phyloP scores from a whole-genome alignment of 2,329 filamentous ascomycete genomes.

The Daldinia sp. region DNA sequence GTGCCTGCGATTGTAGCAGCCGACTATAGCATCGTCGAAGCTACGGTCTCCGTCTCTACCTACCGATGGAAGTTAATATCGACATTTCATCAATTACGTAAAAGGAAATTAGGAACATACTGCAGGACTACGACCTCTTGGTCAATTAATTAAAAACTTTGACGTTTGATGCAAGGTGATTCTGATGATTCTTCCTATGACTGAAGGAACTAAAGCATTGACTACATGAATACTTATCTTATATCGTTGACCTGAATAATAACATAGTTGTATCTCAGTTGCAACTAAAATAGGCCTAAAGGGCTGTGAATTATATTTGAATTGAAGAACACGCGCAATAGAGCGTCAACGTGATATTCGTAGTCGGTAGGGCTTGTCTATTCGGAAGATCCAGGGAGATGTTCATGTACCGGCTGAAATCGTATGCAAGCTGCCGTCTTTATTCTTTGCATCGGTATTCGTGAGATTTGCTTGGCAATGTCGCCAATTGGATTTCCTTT shows the following conservation, averaged over 20 bases:
- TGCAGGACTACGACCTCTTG: not conserved
- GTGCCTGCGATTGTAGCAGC: slow-evolving; percentile 36
- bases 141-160: not conserved
- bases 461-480: not conserved
- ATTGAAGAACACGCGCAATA: not conserved
- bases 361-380: not conserved
- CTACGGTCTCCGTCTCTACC: slow-evolving; percentile 14
- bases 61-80: slow-evolving; percentile 32
- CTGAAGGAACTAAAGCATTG: not conserved
- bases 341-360: not conserved
- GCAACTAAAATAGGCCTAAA: not conserved
- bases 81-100: slow-evolving; percentile 35
- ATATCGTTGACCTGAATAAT: not conserved
- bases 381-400: not conserved
- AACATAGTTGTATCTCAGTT: not conserved
- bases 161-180: not conserved
- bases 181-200: not conserved
- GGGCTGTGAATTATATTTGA: not conserved
- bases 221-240: not conserved
- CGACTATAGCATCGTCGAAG: slow-evolving; percentile 26
- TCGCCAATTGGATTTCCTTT: not conserved
- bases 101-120: slow-evolving; percentile 13
- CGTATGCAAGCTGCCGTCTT: not conserved
- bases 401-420: not conserved
- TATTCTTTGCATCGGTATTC: not conserved